A percentile compares a stretch with the other conserved stretches of the same genome.
These are phyloP conservation scores for Lineolata rhizophorae DNA, from an alignment of 495 filamentous ascomycete genomes.

Conservation along the genomic window DNA sequence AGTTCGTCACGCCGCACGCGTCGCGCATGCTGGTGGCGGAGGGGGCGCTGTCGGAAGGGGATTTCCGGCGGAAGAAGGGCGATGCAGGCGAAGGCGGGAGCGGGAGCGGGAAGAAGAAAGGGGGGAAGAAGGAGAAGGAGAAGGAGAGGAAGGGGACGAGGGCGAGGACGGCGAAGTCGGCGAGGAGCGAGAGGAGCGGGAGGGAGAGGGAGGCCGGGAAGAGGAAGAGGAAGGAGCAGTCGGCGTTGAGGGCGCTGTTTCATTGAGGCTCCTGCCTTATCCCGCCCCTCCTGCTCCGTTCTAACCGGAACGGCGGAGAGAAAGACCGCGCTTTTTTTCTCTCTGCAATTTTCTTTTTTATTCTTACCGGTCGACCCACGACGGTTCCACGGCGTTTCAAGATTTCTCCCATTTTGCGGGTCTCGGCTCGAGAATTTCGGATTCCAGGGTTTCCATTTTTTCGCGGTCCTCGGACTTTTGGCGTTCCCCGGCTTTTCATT, in stretches of 20 bases:
- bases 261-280: too few relatives aligned
- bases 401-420: too few relatives aligned
- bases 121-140: constrained; percentile 6
- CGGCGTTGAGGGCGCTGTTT: constrained; percentile 25
- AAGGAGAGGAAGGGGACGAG: constrained; percentile 9
- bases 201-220: constrained; percentile 10
- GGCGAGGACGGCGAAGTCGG: constrained; percentile 4
- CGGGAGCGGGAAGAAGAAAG: constrained; percentile 3
- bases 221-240: constrained; percentile 28
- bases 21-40: constrained; percentile 27
- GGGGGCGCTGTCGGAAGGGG: constrained; percentile 15
- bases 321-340: too few relatives aligned
- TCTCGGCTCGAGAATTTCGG: too few relatives aligned
- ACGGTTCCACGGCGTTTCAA: too few relatives aligned
- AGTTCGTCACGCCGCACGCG: constrained; percentile 66
- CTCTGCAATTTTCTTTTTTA: too few relatives aligned
- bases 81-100: constrained; percentile 3
- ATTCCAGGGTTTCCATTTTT: too few relatives aligned
- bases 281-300: too few relatives aligned
- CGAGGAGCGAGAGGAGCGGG: constrained; percentile 11
- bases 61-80: constrained; percentile 10
- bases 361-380: too few relatives aligned
- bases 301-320: too few relatives aligned
- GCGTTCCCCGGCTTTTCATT: too few relatives aligned
- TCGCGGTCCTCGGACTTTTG: too few relatives aligned